Base-by-base conservation (phyloP, 73 alveolate genomes). In the Paramecium sonneborni region DNA sequence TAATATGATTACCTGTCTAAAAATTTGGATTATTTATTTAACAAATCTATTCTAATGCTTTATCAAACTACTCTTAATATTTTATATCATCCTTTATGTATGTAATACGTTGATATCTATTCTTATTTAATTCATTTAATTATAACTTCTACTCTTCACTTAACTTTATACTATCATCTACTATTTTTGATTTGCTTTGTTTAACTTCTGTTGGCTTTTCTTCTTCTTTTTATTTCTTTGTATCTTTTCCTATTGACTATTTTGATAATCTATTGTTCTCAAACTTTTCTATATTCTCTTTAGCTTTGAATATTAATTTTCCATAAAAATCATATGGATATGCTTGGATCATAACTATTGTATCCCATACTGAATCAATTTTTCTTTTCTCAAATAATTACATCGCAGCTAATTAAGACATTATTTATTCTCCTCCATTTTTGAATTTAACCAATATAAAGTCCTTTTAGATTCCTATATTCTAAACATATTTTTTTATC, bases 341-440 rank as follows among this genome's bases (percentile, higher is more conserved):
- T 34, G 68, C 87, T 21, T 74, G 8, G 11, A 74, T 74, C 56
- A 35, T 35, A 5, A 74, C 58, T 14, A 74, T 74, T 0, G 21
- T 30, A 18, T 74, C 87, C 87, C 87, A 74, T 11, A 74, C 10
- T 74, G 32, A 21, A 74, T 74, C 87, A 6, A 74, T 74, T n/a
- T 38, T 35, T 12, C 87, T 72, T 15, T 72, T 72, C 12, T 72
- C 68, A 72, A 72, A 72, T n/a, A 72, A 20, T 20, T 72, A 24
- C 87, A 72, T 72, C 0, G 57, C 28, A 0, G 39, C 87, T 35
- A 72, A 38, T 23, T 72, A 72, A 12, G 87, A 21, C 87, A 72
- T 72, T 32, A 72, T 72, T 38, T 74, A 35, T 43, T 30, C 28
- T 12, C 68, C 87, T 5, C 87, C 87, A 74, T 74, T 74, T 18